Percentiles rank a stretch among this genome's conserved stretches.
Evolutionary conservation across 2,329 filamentous ascomycete species (phyloP).

Genomic region (Geosmithia putterillii): DNA sequence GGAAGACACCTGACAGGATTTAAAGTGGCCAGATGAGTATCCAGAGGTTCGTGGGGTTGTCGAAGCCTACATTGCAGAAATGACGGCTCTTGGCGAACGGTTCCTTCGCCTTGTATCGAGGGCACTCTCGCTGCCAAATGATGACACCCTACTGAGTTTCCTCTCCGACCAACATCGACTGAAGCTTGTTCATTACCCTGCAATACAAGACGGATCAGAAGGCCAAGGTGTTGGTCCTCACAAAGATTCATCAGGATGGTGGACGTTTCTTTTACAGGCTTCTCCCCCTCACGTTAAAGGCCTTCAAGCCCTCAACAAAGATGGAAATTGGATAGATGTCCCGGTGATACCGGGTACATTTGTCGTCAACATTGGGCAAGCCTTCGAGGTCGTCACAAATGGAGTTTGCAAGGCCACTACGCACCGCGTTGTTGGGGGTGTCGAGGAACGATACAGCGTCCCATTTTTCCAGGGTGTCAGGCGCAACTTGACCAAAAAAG

Average conservation of each 20-base stretch:
- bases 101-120: slow-evolving; percentile 45
- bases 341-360: slow-evolving; percentile 33
- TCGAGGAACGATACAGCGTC: slow-evolving; percentile 25
- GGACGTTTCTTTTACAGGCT: slow-evolving; percentile 51
- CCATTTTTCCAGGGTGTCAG: slow-evolving; percentile 38
- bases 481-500: slow-evolving; percentile 27
- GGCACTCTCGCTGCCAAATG: slow-evolving; percentile 32
- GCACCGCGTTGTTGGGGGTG: slow-evolving; percentile 24
- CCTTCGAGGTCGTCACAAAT: slow-evolving; percentile 43
- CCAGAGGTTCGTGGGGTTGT: slow-evolving; percentile 22
- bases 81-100: slow-evolving; percentile 35
- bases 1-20: not conserved
- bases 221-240: slow-evolving; percentile 47
- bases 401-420: slow-evolving; percentile 41
- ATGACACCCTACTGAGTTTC: slow-evolving; percentile 36
- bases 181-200: slow-evolving; percentile 43
- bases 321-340: slow-evolving; percentile 36
- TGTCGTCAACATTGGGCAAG: slow-evolving; percentile 47
- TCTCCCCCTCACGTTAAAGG: slow-evolving; percentile 35
- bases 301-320: slow-evolving; percentile 35
- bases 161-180: slow-evolving; percentile 45
- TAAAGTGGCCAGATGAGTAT: slow-evolving; percentile 27
- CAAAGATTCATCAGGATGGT: slow-evolving; percentile 52
- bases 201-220: slow-evolving; percentile 4
- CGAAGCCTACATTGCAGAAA: slow-evolving; percentile 34